Evolutionary conservation across 2,329 filamentous ascomycete genomes (phyloP).

Genomic region (Claviceps cyperi): DNA sequence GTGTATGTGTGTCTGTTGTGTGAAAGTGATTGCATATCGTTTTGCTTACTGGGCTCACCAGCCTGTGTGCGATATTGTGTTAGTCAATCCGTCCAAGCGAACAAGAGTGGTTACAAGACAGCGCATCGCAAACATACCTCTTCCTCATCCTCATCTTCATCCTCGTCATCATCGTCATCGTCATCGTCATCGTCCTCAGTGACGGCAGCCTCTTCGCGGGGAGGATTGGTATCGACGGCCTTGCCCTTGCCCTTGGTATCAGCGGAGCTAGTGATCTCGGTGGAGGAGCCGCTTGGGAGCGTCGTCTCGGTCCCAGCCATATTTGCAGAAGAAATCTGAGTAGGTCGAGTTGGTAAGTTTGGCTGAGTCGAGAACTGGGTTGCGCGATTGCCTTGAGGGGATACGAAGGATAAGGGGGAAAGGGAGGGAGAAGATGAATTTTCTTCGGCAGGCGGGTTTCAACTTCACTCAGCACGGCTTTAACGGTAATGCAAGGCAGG

Average conservation of each 20-base stretch:
- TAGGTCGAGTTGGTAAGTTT: background rate
- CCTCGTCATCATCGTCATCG: slow-evolving; percentile 44
- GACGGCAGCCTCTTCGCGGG: slow-evolving; percentile 45
- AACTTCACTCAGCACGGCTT: slow-evolving; percentile 8
- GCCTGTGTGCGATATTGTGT: slow-evolving; percentile 12
- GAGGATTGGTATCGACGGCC: slow-evolving; percentile 34
- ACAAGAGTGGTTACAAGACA: background rate
- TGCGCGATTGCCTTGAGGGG: background rate
- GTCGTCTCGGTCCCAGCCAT: slow-evolving; percentile 37
- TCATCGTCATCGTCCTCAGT: slow-evolving; percentile 64
- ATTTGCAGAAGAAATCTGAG: slow-evolving; percentile 1
- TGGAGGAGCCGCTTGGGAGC: slow-evolving; percentile 30
- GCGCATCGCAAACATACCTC: slow-evolving; percentile 13
- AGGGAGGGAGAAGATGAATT: slow-evolving; percentile 8
- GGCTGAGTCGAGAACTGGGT: background rate
- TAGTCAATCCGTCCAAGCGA: slow-evolving; percentile 7
- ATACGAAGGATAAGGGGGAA: background rate
- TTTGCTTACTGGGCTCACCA: slow-evolving; percentile 16
- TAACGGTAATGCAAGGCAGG: slow-evolving; percentile 11
- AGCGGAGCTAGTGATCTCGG: slow-evolving; percentile 22
- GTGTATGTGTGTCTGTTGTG: background rate
- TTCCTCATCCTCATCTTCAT: slow-evolving; percentile 30
- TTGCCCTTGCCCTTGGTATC: slow-evolving; percentile 84
- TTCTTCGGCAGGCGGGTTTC: slow-evolving; percentile 13
- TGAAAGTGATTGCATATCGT: background rate